Conservation (phyloP, 352 stramenopile species). For the Pythium phragmitis region DNA sequence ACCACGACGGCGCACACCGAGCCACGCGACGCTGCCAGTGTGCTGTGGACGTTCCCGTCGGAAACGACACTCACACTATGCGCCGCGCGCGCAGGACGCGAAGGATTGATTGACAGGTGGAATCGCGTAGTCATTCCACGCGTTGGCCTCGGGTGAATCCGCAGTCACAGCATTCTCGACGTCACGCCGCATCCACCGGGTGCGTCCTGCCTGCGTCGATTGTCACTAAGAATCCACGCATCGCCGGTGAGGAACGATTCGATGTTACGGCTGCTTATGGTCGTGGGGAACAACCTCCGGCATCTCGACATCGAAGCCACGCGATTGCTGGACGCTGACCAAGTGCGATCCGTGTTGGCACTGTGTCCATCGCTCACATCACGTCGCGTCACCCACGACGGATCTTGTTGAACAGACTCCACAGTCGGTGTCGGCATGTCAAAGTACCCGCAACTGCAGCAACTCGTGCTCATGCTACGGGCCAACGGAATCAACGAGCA, state of each 20-base stretch:
- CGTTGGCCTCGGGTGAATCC: constrained; percentile 3
- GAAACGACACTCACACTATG: constrained; percentile 2
- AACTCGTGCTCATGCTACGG: neutral
- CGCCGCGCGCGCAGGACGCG: neutral
- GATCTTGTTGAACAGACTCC: neutral
- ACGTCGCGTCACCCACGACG: neutral
- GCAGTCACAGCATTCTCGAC: neutral
- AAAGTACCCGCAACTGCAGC: neutral
- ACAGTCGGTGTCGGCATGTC: neutral
- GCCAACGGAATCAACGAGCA: neutral
- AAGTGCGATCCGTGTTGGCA: neutral
- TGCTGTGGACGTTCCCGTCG: neutral
- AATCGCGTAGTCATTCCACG: neutral
- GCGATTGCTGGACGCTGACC: neutral
- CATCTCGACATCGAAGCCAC: neutral
- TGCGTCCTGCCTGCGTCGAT: neutral
- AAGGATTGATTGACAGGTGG: neutral
- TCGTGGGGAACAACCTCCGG: neutral
- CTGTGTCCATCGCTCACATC: neutral
- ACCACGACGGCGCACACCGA: neutral
- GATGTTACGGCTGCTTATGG: neutral
- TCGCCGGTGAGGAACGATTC: neutral
- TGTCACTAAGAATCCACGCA: neutral
- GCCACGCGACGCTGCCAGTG: neutral
- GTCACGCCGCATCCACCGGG: neutral